Base-by-base conservation (phyloP, 768 basidiomycete genomes). In the Xanthoconium purpureum region DNA sequence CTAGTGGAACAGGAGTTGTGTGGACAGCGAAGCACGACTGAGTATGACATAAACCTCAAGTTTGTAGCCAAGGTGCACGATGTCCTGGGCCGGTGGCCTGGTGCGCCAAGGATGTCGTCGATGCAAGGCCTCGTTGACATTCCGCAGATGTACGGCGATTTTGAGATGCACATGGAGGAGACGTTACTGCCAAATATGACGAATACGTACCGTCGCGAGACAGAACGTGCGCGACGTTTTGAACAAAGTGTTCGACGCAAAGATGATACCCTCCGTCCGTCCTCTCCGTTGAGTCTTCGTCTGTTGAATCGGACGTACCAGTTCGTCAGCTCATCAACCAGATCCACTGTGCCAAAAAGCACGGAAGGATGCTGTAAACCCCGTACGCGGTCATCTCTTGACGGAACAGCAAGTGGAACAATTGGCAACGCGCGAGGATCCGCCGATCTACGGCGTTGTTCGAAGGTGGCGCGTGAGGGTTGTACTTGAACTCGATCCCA, bases 241-340 rank as follows among this genome's bases (percentile, higher is more conserved):
- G 70, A 98, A 98, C 40, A 99, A 77, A 24, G 97, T 98, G 70
- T 98, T 98, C 67, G 98, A 77, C 17, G 96, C 97, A 18, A 85
- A 74, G 15, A 84, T 69, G 8, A 94, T 94, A 64, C 98, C 96
- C 60, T 93, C 90, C 54, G 81, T 3, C 96, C 91, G 64, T 93
- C 89, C 71, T 95, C 91, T 43, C 97, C 97, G 79, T 99, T 99
- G 57, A 99, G 77, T 14, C 97, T 84, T 62, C 88, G 88, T 44
- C 97, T 87, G 74, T 99, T 99, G 78, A 98, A 98, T 47, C 97
- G 93, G 69, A 99, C 98, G 74, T 99, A 99, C 94, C 95, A 98
- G 70, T 99, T 99, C 20, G 97, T 99, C 56, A 98, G 80, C 71
- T 98, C 97, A 62, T 96, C 93, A 32, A 99, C 82, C 55, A 99